These are phyloP conservation scores for Haplosporangium sp. DNA, from an alignment of 371 early-diverging fungal species.

Conservation along the genomic window DNA sequence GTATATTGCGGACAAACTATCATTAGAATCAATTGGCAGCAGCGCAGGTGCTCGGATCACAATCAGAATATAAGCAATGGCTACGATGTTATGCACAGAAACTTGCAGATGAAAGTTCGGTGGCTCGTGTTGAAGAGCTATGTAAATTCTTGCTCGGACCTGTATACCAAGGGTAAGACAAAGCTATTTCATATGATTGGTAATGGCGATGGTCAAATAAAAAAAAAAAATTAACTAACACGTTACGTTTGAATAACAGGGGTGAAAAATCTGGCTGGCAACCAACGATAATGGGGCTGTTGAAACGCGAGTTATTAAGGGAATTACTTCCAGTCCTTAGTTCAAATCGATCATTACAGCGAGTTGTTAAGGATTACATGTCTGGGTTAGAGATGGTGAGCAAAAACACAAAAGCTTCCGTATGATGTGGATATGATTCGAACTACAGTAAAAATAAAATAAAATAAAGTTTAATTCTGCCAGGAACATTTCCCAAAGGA, in stretches of 20 bases:
- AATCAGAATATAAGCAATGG: conserved; percentile 74
- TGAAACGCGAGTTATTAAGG: conserved; percentile 63
- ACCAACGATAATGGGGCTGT: conserved; percentile 58
- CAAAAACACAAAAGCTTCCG: neutral
- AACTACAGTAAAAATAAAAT: no score
- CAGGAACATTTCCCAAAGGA: no score
- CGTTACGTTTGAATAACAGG: conserved; percentile 3
- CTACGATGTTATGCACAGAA: conserved; percentile 75
- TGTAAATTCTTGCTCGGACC: conserved; percentile 79
- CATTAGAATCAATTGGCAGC: conserved; percentile 72
- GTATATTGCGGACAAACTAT: neutral
- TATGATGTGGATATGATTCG: neutral
- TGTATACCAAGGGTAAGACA: conserved; percentile 54
- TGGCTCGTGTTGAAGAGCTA: conserved; percentile 74
- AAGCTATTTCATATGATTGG: no score
- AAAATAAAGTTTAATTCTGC: no score
- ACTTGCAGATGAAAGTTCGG: conserved; percentile 74
- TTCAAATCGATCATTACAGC: conserved; percentile 63
- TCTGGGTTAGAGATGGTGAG: conserved; percentile 42
- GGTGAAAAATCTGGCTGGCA: conserved; percentile 55
- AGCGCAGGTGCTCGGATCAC: conserved; percentile 68
- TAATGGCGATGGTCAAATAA: neutral
- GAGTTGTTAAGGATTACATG: conserved; percentile 58
- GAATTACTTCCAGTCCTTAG: conserved; percentile 64
- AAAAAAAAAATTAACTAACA: neutral